Conservation (phyloP, 768 basidiomycete species). For the Lyophyllum atratum region DNA sequence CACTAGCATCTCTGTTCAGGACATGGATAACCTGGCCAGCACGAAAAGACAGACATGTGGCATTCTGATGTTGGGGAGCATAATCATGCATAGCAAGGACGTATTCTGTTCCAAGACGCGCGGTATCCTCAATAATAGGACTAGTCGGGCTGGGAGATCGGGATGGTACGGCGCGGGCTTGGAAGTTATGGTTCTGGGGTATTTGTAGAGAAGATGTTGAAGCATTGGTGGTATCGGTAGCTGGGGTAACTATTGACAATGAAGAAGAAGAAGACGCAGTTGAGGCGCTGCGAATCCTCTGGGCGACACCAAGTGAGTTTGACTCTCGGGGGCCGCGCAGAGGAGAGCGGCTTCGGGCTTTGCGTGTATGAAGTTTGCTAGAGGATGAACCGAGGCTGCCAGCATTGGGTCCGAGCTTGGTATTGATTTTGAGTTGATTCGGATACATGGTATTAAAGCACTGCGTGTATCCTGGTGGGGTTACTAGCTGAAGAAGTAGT, state of each 20-base stretch:
- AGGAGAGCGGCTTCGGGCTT: slow-evolving; percentile 28
- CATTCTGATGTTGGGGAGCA: slow-evolving; percentile 63
- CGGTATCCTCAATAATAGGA: slow-evolving; percentile 49
- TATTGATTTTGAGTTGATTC: slow-evolving; percentile 50
- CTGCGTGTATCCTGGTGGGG: slow-evolving; percentile 5
- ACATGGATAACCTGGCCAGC: slow-evolving; percentile 92
- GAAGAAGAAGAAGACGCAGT: slow-evolving; percentile 55
- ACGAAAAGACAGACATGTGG: slow-evolving; percentile 85
- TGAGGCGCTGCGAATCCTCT: slow-evolving; percentile 51
- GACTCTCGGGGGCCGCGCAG: slow-evolving; percentile 30
- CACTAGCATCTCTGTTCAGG: slow-evolving; percentile 81
- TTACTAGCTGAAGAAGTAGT: slow-evolving; percentile 1
- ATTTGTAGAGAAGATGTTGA: slow-evolving; percentile 52
- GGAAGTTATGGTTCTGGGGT: slow-evolving; percentile 28
- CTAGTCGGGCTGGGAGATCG: slow-evolving; percentile 44
- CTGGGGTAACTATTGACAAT: slow-evolving; percentile 56
- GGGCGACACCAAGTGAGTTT: slow-evolving; percentile 30
- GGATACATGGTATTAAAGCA: slow-evolving; percentile 40
- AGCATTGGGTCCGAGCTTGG: slow-evolving; percentile 35
- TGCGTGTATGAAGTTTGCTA: slow-evolving; percentile 25
- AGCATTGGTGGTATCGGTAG: slow-evolving; percentile 54
- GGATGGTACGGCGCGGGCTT: slow-evolving; percentile 20
- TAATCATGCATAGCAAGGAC: slow-evolving; percentile 96
- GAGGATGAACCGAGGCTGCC: slow-evolving; percentile 33
- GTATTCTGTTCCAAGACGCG: slow-evolving; percentile 60